A percentile compares a stretch with the other conserved stretches of the same genome.
Conservation (phyloP, 768 basidiomycete genomes). For the Tephrocybe sp. region DNA sequence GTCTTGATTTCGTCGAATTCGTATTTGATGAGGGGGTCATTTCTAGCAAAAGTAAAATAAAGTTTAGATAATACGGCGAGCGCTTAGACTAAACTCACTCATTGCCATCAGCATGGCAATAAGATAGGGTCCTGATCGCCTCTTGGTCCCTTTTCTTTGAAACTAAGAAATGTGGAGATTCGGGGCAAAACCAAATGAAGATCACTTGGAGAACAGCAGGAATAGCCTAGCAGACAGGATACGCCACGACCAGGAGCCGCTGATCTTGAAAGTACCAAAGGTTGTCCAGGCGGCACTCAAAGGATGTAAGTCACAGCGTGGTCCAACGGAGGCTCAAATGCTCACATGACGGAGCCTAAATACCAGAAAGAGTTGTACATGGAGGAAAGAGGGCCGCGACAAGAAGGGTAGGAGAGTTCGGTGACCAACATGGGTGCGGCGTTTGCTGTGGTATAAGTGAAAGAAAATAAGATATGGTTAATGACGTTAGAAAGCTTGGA, state of each 20-base stretch:
- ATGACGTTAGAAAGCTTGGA: slow-evolving; percentile 44
- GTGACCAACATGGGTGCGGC: slow-evolving; percentile 75
- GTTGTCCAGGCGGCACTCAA: slow-evolving; percentile 28
- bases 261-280: slow-evolving; percentile 67
- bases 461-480: no score
- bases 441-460: slow-evolving; percentile 41
- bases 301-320: no score
- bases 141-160: no score
- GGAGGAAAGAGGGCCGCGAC: slow-evolving; percentile 46
- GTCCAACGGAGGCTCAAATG: no score
- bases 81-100: slow-evolving; percentile 49
- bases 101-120: no score
- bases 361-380: no score
- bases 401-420: slow-evolving; percentile 70
- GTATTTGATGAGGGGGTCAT: slow-evolving; percentile 56
- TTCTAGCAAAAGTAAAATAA: no score
- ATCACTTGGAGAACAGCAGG: slow-evolving; percentile 59
- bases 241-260: slow-evolving; percentile 68
- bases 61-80: no score
- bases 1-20: slow-evolving; percentile 56
- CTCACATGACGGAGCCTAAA: no score
- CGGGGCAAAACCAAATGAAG: slow-evolving; percentile 49
- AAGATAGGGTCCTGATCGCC: no score
- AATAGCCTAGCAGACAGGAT: slow-evolving; percentile 64
- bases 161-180: no score